Evolutionary conservation across 176 grass and related monocot genomes (phyloP).

Genomic region (Lolium perenne): DNA sequence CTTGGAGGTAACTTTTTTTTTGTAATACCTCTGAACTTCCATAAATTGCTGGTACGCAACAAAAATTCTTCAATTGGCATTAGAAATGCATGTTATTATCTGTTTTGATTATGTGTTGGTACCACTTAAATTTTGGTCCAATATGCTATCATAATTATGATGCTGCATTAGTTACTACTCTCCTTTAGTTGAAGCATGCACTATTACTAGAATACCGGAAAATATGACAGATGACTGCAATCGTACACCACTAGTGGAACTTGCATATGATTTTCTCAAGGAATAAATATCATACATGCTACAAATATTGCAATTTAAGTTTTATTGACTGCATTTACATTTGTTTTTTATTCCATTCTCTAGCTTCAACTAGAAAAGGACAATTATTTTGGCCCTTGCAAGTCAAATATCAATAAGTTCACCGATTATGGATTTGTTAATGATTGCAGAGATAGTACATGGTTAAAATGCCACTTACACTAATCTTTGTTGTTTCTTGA

Average conservation of each 20-base stretch:
- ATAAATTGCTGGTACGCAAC: neutral
- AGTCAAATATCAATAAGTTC: too few species aligned
- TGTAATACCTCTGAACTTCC: neutral
- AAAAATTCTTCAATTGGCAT: neutral
- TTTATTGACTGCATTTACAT: neutral
- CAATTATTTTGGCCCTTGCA: too few species aligned
- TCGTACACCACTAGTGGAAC: neutral
- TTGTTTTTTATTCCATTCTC: too few species aligned
- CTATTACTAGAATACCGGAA: neutral
- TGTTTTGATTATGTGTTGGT: constrained; percentile 8
- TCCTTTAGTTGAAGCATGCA: neutral
- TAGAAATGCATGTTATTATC: neutral
- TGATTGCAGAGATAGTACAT: too few species aligned
- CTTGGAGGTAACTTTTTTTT: constrained; percentile 23
- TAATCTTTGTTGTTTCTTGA: too few species aligned
- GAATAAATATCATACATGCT: neutral
- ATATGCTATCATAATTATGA: neutral
- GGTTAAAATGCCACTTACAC: too few species aligned
- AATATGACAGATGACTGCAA: constrained; percentile 21
- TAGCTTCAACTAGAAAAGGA: too few species aligned
- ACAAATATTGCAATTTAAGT: neutral
- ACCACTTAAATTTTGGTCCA: neutral
- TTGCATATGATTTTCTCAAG: neutral
- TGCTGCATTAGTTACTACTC: neutral
- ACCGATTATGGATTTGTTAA: too few species aligned